Conservation (phyloP, 2,329 filamentous ascomycete species). For the Epichloe uncinata region DNA sequence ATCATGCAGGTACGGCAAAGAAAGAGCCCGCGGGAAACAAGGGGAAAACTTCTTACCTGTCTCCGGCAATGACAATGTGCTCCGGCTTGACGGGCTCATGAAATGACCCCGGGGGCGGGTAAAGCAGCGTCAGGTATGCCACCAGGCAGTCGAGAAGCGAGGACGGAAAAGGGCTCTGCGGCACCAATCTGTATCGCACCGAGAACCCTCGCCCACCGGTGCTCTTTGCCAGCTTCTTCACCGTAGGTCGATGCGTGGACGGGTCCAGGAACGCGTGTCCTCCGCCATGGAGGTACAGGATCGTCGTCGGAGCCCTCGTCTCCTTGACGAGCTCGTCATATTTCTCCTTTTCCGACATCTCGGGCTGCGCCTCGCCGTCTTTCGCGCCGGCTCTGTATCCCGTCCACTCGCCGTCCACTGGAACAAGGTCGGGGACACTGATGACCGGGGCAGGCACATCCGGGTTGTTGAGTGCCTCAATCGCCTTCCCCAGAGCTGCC, state of each 20-base stretch:
- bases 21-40: slow-evolving; percentile 2
- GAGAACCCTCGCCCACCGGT: slow-evolving; percentile 56
- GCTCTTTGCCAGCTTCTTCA: slow-evolving; percentile 49
- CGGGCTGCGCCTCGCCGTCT: slow-evolving; percentile 35
- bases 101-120: slow-evolving; percentile 53
- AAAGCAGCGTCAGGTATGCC: slow-evolving; percentile 59
- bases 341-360: slow-evolving; percentile 47
- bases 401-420: slow-evolving; percentile 64
- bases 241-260: slow-evolving; percentile 45
- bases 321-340: slow-evolving; percentile 57
- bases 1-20: too few species aligned
- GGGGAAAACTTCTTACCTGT: slow-evolving; percentile 47
- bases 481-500: slow-evolving; percentile 43
- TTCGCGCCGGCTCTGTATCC: slow-evolving; percentile 48
- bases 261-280: slow-evolving; percentile 64
- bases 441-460: slow-evolving; percentile 7
- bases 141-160: slow-evolving; percentile 60
- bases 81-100: slow-evolving; percentile 51
- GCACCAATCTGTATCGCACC: slow-evolving; percentile 62
- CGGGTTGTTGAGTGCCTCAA: slow-evolving; percentile 22
- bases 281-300: slow-evolving; percentile 67
- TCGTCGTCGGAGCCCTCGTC: slow-evolving; percentile 44
- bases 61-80: slow-evolving; percentile 59
- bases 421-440: slow-evolving; percentile 35
- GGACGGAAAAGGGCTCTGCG: slow-evolving; percentile 61